Evolutionary conservation across 2,329 filamentous ascomycete species (phyloP).

Genomic region (Teratosphaeriaceae sp.): DNA sequence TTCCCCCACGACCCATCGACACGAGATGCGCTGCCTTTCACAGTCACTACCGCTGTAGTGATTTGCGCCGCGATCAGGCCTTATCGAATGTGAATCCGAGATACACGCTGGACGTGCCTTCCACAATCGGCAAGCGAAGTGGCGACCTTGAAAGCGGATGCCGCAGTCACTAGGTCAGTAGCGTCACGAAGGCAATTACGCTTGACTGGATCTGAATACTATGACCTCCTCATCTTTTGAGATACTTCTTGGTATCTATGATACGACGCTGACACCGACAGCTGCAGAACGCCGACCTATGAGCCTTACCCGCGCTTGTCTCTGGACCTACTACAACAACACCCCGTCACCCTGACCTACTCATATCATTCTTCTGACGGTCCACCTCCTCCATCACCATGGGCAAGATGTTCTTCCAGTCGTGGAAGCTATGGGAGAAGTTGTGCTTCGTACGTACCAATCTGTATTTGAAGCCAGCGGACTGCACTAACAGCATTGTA

Average conservation of each 20-base stretch:
- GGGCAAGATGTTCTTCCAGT: slow-evolving; percentile 34
- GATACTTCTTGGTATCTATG: no score
- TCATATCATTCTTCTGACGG: no score
- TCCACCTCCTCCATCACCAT: no score
- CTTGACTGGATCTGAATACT: not conserved
- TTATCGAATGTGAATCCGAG: not conserved
- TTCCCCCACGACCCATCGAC: not conserved
- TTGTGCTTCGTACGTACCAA: slow-evolving; percentile 71
- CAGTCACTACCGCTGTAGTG: not conserved
- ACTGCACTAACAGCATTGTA: slow-evolving; percentile 31
- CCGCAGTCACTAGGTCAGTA: slow-evolving; percentile 6
- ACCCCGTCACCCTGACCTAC: no score
- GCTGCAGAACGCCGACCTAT: no score
- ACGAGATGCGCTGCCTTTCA: not conserved
- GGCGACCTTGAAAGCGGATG: not conserved
- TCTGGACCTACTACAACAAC: no score
- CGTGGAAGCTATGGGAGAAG: slow-evolving; percentile 80
- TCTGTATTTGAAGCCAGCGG: not conserved
- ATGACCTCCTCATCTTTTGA: no score
- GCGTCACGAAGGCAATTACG: not conserved
- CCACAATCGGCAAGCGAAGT: slow-evolving; percentile 5
- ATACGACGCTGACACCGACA: no score
- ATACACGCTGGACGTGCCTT: slow-evolving; percentile 2
- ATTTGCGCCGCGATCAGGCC: not conserved
- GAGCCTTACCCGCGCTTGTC: no score